Percentiles rank a stretch among this genome's conserved stretches.
These are phyloP conservation scores for Thermomyces lanuginosus DNA, from an alignment of 2,329 filamentous ascomycete genomes.

Conservation along the genomic window DNA sequence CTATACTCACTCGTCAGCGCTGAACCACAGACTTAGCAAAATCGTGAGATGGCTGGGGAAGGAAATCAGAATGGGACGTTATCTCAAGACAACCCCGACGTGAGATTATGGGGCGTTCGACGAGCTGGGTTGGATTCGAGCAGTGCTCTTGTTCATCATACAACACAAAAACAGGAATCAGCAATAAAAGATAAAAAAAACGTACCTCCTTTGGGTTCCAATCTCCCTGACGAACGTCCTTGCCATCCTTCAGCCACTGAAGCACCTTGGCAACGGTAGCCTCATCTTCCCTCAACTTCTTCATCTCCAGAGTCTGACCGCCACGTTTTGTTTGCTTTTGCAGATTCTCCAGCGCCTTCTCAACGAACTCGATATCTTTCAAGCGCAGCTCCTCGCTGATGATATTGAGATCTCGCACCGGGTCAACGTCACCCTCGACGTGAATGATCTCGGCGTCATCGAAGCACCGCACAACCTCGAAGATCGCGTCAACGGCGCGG, in stretches of 20 bases:
- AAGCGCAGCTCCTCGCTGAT: constrained; percentile 91
- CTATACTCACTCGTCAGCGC: constrained; percentile 33
- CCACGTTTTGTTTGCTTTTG: constrained; percentile 91
- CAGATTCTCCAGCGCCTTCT: constrained; percentile 82
- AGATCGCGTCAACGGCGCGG: constrained; percentile 92
- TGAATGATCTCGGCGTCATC: constrained; percentile 99
- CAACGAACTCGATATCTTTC: constrained; percentile 97
- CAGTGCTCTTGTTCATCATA: constrained; percentile 98
- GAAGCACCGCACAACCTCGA: constrained; percentile 92
- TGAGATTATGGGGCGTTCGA: constrained; percentile 70
- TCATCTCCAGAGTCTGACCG: constrained; percentile 91
- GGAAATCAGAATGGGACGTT: constrained; percentile 49
- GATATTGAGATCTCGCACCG: constrained; percentile 82
- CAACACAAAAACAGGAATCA: constrained; percentile 20
- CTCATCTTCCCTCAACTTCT: constrained; percentile 90
- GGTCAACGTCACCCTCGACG: constrained; percentile 97
- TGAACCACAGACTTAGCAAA: no score
- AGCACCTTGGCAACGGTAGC: constrained; percentile 84
- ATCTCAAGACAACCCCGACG: constrained; percentile 77
- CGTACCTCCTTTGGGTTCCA: constrained; percentile 90
- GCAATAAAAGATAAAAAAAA: constrained; percentile 9
- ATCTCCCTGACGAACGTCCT: constrained; percentile 79
- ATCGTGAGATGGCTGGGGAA: no score
- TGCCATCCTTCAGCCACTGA: constrained; percentile 66
- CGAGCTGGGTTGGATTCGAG: constrained; percentile 99